Evolutionary conservation across 257 asterid genomes (phyloP), one percentile per base, ranked within the genome.

Genomic region (Eustoma russellianum): DNA sequence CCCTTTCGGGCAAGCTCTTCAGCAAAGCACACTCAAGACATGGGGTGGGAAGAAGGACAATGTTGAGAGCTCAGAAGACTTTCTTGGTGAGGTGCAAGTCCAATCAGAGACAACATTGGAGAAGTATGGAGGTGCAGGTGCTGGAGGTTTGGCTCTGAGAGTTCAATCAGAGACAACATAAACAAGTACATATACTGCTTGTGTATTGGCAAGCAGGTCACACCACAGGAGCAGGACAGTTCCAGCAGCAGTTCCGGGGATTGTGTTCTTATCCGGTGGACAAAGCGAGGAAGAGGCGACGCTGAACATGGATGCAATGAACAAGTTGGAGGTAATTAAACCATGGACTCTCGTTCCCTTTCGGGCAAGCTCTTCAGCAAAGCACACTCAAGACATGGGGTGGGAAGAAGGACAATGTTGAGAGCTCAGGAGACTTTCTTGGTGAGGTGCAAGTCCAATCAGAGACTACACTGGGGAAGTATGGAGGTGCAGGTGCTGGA

Each of bases 271-370:
- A 44, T 87, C 96, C 0, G 96, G 96, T 2, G 96, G 96, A 63
- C 94, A 87, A 53, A 87, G 96, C 44, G 96, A 84, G 72, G 94
- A 84, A 60, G 83, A 87, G 70, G 96, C 93, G 13, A 84, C 96
- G 0, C 69, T 66, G 38, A 87, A 87, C 38, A 60, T 87, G 55
- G 67, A 72, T 17, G 94, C 93, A 0, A 87, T 84, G 94, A 87
- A 87, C 78, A 82, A 79, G 56, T 41, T 82, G 77, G 77, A 65
- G 1, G 90, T 67, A 65, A 2, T 76, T 60, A 87, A 87, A 66
- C 96, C 96, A 7, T 87, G 96, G 94, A 78, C 86, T 7, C 14
- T 74, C 96, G 0, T 87, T 87, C 65, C 82, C 96, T 0, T 87
- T 87, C 51, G 93, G 94, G 33, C 73, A 94, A 24, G 96, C 94